A percentile compares a stretch with the other conserved stretches of the same genome.
These are phyloP conservation scores for Xerocomus tenax DNA, from an alignment of 1,284 basidiomycete species.

Conservation along the genomic window DNA sequence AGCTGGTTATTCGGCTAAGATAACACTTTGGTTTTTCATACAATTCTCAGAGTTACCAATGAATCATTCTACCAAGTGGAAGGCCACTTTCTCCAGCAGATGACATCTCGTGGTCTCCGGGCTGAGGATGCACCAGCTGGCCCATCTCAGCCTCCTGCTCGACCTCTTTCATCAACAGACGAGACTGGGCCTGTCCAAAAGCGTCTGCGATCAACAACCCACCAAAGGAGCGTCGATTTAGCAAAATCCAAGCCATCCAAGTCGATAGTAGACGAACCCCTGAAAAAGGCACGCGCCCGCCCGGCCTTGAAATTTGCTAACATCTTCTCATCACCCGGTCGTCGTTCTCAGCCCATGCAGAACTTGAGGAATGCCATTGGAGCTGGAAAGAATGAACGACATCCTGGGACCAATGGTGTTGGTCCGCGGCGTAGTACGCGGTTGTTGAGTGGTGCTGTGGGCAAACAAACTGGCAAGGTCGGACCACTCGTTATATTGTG, in stretches of 20 bases:
- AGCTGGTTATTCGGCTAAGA: slow-evolving; percentile 17
- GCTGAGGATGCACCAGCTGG: slow-evolving; percentile 31
- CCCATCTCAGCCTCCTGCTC: slow-evolving; percentile 41
- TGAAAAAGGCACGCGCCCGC: slow-evolving; percentile 79
- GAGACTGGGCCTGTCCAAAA: slow-evolving; percentile 70
- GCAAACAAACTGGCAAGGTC: slow-evolving; percentile 43
- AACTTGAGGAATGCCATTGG: slow-evolving; percentile 44
- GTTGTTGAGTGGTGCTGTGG: slow-evolving; percentile 46
- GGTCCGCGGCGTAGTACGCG: slow-evolving; percentile 61
- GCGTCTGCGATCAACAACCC: slow-evolving; percentile 56
- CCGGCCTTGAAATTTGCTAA: slow-evolving; percentile 71
- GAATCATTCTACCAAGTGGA: slow-evolving; percentile 56
- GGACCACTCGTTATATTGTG: slow-evolving; percentile 5
- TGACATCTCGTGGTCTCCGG: slow-evolving; percentile 33
- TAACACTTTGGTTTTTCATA: slow-evolving; percentile 5
- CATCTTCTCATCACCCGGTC: slow-evolving; percentile 70
- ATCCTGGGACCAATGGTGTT: slow-evolving; percentile 34
- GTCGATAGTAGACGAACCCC: slow-evolving; percentile 51
- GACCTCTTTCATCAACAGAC: slow-evolving; percentile 70
- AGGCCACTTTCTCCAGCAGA: slow-evolving; percentile 48
- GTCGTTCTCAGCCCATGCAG: slow-evolving; percentile 61
- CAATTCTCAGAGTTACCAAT: slow-evolving; percentile 41
- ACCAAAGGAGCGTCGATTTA: slow-evolving; percentile 42
- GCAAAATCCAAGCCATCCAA: slow-evolving; percentile 46
- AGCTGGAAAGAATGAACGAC: slow-evolving; percentile 43